Evolutionary conservation across 1,139 yeast species (phyloP).

Genomic region (Debaryomyces coudertii): DNA sequence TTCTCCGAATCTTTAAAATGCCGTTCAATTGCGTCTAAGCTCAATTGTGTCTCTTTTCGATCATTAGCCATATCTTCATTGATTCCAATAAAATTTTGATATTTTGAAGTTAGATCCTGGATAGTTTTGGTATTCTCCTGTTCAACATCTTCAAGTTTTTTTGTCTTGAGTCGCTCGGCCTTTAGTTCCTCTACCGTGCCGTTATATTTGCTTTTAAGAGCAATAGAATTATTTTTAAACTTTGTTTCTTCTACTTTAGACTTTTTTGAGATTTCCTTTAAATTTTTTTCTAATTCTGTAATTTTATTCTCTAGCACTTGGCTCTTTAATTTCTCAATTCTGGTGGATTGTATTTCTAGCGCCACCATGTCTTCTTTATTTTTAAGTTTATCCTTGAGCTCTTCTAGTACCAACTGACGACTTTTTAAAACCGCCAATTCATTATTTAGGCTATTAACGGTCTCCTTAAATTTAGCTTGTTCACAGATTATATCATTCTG

Average conservation of each 20-base stretch:
- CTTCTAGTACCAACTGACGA: neutral
- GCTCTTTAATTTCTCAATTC: neutral
- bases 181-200: neutral
- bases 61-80: neutral
- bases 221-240: constrained; percentile 2
- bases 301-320: neutral
- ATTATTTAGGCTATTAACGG: neutral
- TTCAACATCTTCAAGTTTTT: neutral
- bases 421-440: neutral
- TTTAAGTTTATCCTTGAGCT: neutral
- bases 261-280: neutral
- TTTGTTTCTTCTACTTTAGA: constrained; percentile 2
- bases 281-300: neutral
- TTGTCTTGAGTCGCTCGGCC: neutral
- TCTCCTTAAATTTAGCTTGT: neutral
- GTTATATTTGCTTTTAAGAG: constrained; percentile 2
- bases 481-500: neutral
- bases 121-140: neutral
- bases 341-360: neutral
- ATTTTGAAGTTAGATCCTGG: neutral
- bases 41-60: neutral
- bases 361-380: neutral
- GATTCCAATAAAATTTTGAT: neutral
- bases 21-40: neutral
- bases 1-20: neutral